Percentiles rank a stretch among this genome's conserved stretches.
Conservation (phyloP, 805 yeast genomes). For the Grigorovia yakushimaensis region DNA sequence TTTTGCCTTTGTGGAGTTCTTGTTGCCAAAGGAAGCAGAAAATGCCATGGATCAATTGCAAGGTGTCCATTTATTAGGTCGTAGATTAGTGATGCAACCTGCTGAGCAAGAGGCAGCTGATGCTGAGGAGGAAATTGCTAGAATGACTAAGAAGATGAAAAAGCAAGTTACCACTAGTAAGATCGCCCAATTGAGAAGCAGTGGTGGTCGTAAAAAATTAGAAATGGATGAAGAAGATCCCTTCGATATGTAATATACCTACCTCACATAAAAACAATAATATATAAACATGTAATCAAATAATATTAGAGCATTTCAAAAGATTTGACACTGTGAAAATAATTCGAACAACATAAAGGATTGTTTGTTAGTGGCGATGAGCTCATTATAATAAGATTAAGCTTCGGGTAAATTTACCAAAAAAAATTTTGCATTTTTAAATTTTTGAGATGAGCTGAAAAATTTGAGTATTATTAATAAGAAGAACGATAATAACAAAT, state of each 20-base stretch:
- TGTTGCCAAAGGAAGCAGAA: constrained; percentile 82
- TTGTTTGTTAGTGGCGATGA: not conserved
- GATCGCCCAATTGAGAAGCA: constrained; percentile 55
- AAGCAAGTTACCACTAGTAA: constrained; percentile 73
- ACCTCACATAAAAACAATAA: too few relatives aligned
- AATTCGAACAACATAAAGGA: too few relatives aligned
- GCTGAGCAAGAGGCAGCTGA: constrained; percentile 75
- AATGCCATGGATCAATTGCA: constrained; percentile 85
- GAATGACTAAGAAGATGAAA: constrained; percentile 79
- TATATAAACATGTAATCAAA: not conserved
- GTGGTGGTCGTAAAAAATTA: constrained; percentile 68
- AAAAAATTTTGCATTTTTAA: not conserved
- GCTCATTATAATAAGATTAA: too few relatives aligned
- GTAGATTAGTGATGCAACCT: constrained; percentile 86
- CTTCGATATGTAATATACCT: not conserved
- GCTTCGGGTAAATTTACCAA: constrained; percentile 4
- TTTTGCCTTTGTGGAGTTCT: constrained; percentile 92
- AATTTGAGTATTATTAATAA: not conserved
- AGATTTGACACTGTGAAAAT: too few relatives aligned
- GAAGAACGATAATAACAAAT: not conserved
- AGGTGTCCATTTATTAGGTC: constrained; percentile 94
- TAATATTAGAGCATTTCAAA: too few relatives aligned
- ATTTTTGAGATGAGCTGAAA: constrained; percentile 1
- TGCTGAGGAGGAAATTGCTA: constrained; percentile 83
- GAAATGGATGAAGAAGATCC: constrained; percentile 37